Conservation (phyloP, 2,329 filamentous ascomycete species). For the Pseudocercospora crystallina region DNA sequence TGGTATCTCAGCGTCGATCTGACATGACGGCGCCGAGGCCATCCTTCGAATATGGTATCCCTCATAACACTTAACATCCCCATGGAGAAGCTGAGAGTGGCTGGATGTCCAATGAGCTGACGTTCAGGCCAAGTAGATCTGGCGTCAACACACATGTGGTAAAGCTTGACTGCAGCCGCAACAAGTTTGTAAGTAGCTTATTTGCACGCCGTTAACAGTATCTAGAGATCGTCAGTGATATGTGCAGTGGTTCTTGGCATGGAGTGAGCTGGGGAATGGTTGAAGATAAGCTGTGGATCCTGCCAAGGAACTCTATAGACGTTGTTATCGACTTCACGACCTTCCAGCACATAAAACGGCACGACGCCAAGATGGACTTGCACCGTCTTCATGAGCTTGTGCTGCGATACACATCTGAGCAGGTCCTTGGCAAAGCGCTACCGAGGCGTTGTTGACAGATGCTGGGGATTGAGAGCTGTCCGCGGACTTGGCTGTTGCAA, state of each 20-base stretch:
- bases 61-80: background rate
- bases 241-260: background rate
- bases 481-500: too few species aligned
- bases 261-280: background rate
- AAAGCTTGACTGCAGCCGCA: conserved; percentile 2
- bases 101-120: background rate
- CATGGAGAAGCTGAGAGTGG: background rate
- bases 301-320: too few species aligned
- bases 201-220: background rate
- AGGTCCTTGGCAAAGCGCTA: too few species aligned
- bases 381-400: too few species aligned
- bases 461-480: too few species aligned
- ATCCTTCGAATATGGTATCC: background rate
- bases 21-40: background rate
- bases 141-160: conserved; percentile 4
- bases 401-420: too few species aligned
- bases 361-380: too few species aligned
- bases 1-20: background rate
- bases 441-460: too few species aligned
- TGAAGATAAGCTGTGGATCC: conserved; percentile 1
- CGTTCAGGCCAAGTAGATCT: background rate
- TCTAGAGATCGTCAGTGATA: background rate
- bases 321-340: too few species aligned
- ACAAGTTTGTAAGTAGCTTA: background rate
- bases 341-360: too few species aligned